Conservation (phyloP, 2,329 filamentous ascomycete species). For the Harringtonia lauricola region DNA sequence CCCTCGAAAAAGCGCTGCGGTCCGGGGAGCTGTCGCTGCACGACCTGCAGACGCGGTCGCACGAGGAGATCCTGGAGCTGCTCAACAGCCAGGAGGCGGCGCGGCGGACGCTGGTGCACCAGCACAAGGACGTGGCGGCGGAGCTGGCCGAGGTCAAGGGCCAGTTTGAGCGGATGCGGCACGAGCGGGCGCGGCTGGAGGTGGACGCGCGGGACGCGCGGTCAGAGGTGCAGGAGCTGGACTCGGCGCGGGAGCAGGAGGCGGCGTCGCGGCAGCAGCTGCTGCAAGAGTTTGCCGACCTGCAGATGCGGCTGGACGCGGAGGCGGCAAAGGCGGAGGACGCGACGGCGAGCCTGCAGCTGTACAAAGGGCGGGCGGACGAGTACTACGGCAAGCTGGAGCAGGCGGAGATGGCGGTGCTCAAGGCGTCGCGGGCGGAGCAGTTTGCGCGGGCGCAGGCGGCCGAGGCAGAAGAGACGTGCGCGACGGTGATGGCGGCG, state of each 20-base stretch:
- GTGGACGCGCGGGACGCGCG: slow-evolving; percentile 76
- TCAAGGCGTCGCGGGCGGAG: slow-evolving; percentile 85
- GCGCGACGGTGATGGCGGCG: slow-evolving; percentile 81
- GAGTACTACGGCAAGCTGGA: slow-evolving; percentile 97
- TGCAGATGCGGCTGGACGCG: slow-evolving; percentile 85
- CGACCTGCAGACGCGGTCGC: slow-evolving; percentile 84
- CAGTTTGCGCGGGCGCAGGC: slow-evolving; percentile 88
- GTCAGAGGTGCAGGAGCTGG: slow-evolving; percentile 75
- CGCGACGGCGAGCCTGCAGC: slow-evolving; percentile 67
- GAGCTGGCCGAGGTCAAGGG: slow-evolving; percentile 81
- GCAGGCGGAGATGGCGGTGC: slow-evolving; percentile 88
- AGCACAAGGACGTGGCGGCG: slow-evolving; percentile 74
- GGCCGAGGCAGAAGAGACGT: slow-evolving; percentile 83
- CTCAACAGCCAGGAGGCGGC: slow-evolving; percentile 91
- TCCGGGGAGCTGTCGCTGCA: slow-evolving; percentile 80
- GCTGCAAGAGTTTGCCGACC: slow-evolving; percentile 81
- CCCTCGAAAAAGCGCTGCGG: slow-evolving; percentile 75
- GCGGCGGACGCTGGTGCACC: slow-evolving; percentile 66
- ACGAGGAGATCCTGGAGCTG: slow-evolving; percentile 87
- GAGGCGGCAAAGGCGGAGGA: slow-evolving; percentile 80
- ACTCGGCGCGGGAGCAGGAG: slow-evolving; percentile 72
- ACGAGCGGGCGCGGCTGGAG: slow-evolving; percentile 67
- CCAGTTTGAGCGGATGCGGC: slow-evolving; percentile 77
- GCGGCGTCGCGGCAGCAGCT: slow-evolving; percentile 78
- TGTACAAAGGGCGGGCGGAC: slow-evolving; percentile 88